These are phyloP conservation scores for Fusarium agapanthi DNA, from an alignment of 2,329 filamentous ascomycete genomes.

Conservation along the genomic window DNA sequence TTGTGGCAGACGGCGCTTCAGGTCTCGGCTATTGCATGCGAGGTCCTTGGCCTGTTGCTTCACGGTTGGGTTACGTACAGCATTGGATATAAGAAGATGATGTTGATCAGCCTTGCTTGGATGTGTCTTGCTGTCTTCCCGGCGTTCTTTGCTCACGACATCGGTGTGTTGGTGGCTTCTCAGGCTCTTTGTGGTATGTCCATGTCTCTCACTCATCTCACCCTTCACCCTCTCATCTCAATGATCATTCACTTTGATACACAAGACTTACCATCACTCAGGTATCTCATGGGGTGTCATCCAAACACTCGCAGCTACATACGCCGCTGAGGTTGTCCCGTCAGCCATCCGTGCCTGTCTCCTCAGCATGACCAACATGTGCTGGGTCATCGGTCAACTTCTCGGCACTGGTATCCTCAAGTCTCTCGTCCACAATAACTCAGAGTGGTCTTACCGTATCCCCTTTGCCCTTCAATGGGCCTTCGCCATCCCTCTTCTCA, in stretches of 20 bases:
- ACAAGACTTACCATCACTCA: not conserved
- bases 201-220: not conserved
- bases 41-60: constrained; percentile 49
- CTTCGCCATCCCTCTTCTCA: constrained; percentile 48
- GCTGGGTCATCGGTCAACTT: constrained; percentile 54
- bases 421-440: constrained; percentile 41
- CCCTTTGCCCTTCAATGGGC: constrained; percentile 55
- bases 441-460: constrained; percentile 41
- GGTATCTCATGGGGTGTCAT: constrained; percentile 47
- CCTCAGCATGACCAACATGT: constrained; percentile 52
- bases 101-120: constrained; percentile 48
- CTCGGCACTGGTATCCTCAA: constrained; percentile 47
- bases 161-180: constrained; percentile 45
- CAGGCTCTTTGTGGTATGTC: constrained; percentile 45
- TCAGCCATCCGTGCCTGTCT: constrained; percentile 46
- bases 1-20: constrained; percentile 16
- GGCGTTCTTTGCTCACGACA: constrained; percentile 47
- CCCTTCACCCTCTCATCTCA: rapidly evolving
- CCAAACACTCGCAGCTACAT: constrained; percentile 49
- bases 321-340: constrained; percentile 50
- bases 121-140: constrained; percentile 51
- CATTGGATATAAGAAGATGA: constrained; percentile 49
- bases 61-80: constrained; percentile 52
- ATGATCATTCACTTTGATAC: rapidly evolving
- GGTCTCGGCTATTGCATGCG: constrained; percentile 11